These are phyloP conservation scores for Tetracentron sinense DNA, from an alignment of 164 flowering plant genomes.

Conservation along the genomic window DNA sequence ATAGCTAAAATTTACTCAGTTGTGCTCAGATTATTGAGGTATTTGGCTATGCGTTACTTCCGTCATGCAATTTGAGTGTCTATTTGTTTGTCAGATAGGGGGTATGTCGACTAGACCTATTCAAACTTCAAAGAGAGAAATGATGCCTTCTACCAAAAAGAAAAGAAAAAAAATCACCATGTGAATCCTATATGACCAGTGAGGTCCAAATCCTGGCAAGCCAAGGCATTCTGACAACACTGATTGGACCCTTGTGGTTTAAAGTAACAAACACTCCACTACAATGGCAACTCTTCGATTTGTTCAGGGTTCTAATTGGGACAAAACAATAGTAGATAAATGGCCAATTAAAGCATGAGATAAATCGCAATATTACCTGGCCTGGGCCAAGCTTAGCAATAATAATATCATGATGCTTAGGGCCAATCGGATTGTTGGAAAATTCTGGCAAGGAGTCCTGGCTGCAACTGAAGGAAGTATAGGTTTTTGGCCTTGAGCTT, in stretches of 20 bases:
- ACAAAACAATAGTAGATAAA: not conserved
- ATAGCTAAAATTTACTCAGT: too few relatives aligned
- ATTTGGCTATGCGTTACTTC: too few relatives aligned
- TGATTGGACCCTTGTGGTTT: not conserved
- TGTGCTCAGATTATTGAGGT: too few relatives aligned
- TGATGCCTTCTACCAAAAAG: too few relatives aligned
- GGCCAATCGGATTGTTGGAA: conserved; percentile 44
- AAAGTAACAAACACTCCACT: not conserved
- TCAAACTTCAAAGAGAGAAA: too few relatives aligned
- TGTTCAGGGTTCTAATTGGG: not conserved
- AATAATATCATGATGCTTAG: conserved; percentile 47
- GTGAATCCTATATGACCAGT: too few relatives aligned
- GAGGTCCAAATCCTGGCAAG: too few relatives aligned
- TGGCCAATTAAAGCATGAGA: not conserved
- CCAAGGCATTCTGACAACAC: not conserved
- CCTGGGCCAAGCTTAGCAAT: conserved; percentile 80
- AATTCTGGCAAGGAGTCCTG: conserved; percentile 71
- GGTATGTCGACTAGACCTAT: too few relatives aligned
- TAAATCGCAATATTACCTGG: conserved; percentile 48
- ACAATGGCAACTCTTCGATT: not conserved
- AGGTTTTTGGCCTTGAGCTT: conserved; percentile 51
- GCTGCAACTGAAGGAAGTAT: conserved; percentile 68
- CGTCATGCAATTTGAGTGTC: too few relatives aligned
- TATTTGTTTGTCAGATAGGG: too few relatives aligned
- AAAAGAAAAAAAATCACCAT: too few relatives aligned